phyloP scores from a whole-genome alignment of 2,329 filamentous ascomycete species.

The Claviceps fusiformis region DNA sequence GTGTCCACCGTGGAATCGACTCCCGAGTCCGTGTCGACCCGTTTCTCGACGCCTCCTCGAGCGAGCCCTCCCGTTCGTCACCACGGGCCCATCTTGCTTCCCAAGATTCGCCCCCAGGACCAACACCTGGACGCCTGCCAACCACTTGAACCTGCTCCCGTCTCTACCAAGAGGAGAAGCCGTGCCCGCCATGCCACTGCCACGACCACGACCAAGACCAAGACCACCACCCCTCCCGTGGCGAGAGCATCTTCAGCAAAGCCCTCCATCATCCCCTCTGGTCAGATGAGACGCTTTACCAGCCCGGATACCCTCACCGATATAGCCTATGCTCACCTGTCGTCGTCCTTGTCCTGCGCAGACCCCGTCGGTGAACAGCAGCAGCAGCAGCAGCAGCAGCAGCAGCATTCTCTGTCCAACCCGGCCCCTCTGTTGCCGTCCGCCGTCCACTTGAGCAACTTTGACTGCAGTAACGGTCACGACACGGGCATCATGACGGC shows the following conservation, averaged over 20 bases:
- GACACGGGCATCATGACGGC: conserved; percentile 5
- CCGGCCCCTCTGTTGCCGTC: conserved; percentile 48
- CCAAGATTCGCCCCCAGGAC: conserved; percentile 78
- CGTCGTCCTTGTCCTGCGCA: conserved; percentile 22
- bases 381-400: too few species aligned
- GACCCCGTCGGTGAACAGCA: conserved; percentile 4
- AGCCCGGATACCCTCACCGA: conserved; percentile 42
- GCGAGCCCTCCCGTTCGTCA: conserved; percentile 59
- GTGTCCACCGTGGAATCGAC: conserved; percentile 45
- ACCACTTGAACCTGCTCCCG: conserved; percentile 7
- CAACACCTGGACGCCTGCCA: conserved; percentile 46
- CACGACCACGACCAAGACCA: too few species aligned
- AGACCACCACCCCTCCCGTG: too few species aligned
- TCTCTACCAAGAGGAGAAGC: neutral
- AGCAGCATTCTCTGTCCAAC: conserved; percentile 12
- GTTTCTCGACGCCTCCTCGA: conserved; percentile 52
- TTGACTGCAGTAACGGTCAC: conserved; percentile 8
- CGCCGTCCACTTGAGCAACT: conserved; percentile 38
- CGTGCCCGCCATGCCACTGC: conserved; percentile 9
- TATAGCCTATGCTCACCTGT: conserved; percentile 22
- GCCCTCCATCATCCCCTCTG: conserved; percentile 27
- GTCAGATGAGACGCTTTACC: conserved; percentile 45
- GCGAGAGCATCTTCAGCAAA: conserved; percentile 7
- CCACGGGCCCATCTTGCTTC: conserved; percentile 66
- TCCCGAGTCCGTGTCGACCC: conserved; percentile 53